Evolutionary conservation across 2,329 filamentous ascomycete species (phyloP).

Genomic region (Ophiosphaerella herpotricha): DNA sequence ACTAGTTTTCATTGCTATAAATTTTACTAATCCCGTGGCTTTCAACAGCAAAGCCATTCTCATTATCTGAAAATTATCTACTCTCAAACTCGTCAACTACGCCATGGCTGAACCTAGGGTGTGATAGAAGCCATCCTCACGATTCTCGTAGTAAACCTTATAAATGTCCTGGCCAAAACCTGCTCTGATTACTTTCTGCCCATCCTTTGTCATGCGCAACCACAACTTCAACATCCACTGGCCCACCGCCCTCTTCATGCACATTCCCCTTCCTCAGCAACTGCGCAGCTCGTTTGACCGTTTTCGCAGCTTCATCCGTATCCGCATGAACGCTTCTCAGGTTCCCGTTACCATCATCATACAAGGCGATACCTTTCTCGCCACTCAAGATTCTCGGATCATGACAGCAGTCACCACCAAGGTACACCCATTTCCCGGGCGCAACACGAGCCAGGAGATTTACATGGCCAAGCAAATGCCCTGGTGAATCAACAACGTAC

Average conservation of each 20-base stretch:
- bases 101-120: too few relatives aligned
- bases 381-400: slow-evolving; percentile 57
- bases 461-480: slow-evolving; percentile 58
- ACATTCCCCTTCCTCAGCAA: slow-evolving; percentile 35
- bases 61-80: too few relatives aligned
- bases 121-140: too few relatives aligned
- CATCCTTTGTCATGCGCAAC: slow-evolving; percentile 58
- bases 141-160: not conserved
- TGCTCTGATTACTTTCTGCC: slow-evolving; percentile 47
- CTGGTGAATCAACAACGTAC: slow-evolving; percentile 56
- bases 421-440: slow-evolving; percentile 51
- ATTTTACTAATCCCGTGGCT: too few relatives aligned
- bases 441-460: slow-evolving; percentile 54
- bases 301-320: slow-evolving; percentile 50
- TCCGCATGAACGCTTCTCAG: slow-evolving; percentile 58
- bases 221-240: slow-evolving; percentile 51
- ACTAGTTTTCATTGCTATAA: too few relatives aligned
- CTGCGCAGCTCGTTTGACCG: slow-evolving; percentile 48
- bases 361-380: slow-evolving; percentile 58
- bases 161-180: slow-evolving; percentile 31
- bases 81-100: too few relatives aligned
- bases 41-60: too few relatives aligned
- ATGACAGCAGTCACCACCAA: slow-evolving; percentile 61
- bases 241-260: slow-evolving; percentile 23
- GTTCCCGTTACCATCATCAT: slow-evolving; percentile 52